Conservation (phyloP, 345 rosid genomes). For the Melaleuca quinquenervia region DNA sequence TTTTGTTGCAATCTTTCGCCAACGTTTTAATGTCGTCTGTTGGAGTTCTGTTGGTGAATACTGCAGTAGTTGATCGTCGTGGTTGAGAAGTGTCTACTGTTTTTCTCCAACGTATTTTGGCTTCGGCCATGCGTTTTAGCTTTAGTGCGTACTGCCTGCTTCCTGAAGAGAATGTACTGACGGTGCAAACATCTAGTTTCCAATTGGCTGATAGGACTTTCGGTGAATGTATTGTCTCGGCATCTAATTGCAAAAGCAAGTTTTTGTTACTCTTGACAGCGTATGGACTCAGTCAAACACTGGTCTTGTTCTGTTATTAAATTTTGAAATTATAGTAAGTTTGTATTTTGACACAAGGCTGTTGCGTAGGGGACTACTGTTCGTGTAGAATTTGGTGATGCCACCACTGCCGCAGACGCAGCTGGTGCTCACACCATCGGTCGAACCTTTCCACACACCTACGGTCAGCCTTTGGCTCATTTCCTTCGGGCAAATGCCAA, state of each 20-base stretch:
- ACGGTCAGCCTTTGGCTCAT: conserved; percentile 90
- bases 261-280: not conserved
- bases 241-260: not conserved
- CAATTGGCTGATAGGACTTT: not conserved
- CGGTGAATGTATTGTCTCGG: not conserved
- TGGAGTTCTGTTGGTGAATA: not conserved
- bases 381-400: conserved; percentile 91
- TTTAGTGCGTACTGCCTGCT: not conserved
- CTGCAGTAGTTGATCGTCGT: not conserved
- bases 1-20: not conserved
- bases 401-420: conserved; percentile 53
- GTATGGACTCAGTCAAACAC: not conserved
- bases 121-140: not conserved
- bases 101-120: not conserved
- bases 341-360: not conserved
- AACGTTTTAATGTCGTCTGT: not conserved
- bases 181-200: not conserved
- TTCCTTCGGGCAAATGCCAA: conserved; percentile 78
- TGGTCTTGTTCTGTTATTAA: not conserved
- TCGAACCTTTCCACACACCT: conserved; percentile 73
- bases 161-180: not conserved
- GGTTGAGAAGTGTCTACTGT: not conserved
- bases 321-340: not conserved
- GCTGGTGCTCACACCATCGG: conserved; percentile 56
- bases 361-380: conserved; percentile 75